phyloP scores from a whole-genome alignment of 345 rosid species.

The Streptanthus diversifolius region DNA sequence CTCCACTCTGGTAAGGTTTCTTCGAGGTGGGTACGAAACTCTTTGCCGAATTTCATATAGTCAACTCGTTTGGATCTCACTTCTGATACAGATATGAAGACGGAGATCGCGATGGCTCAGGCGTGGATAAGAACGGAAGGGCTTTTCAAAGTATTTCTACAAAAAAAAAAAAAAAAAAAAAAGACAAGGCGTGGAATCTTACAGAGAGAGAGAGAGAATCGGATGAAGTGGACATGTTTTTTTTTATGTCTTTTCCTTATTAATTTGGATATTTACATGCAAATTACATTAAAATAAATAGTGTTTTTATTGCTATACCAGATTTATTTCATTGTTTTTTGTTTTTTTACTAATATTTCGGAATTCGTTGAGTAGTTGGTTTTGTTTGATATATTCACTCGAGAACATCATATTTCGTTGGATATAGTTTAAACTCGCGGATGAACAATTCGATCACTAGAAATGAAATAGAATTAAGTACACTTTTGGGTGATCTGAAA shows the following conservation, averaged over 20 bases:
- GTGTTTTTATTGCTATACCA: no score
- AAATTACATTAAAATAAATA: no score
- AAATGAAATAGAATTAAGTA: no score
- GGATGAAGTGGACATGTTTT: conserved; percentile 24
- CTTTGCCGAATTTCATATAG: conserved; percentile 86
- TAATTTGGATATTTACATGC: neutral
- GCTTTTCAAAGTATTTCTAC: neutral
- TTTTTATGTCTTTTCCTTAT: neutral
- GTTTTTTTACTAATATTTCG: no score
- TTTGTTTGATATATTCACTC: no score
- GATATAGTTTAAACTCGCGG: no score
- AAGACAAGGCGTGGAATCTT: neutral
- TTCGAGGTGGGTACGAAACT: conserved; percentile 81
- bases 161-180: neutral
- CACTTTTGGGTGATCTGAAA: no score
- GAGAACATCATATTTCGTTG: no score
- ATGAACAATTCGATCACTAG: no score
- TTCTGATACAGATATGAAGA: neutral
- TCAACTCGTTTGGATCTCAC: neutral
- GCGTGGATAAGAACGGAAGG: conserved; percentile 10
- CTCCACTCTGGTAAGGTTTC: conserved; percentile 94
- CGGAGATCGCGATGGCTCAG: neutral
- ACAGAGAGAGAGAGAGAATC: conserved; percentile 7
- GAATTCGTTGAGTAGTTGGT: no score
- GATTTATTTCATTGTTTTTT: no score